Evolutionary conservation across 2,329 filamentous ascomycete genomes (phyloP), one percentile per base, ranked within the genome.

Genomic region (Fusarium acutatum): DNA sequence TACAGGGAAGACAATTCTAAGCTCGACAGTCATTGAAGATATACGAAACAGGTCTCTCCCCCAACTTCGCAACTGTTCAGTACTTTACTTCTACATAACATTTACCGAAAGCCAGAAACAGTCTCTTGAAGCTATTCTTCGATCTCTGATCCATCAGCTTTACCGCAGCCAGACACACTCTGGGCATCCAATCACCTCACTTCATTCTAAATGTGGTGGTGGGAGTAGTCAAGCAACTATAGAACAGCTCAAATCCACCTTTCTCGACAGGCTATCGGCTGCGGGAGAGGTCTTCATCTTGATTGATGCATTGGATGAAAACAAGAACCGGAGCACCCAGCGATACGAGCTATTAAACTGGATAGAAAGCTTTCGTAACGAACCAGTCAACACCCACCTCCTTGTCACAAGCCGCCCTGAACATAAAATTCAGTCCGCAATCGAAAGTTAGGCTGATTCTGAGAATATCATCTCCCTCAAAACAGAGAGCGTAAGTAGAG

Each of bases 391-490:
- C 0, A 14, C 20, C 0, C 44, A 47, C 30, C 10, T 47, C 4
- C 44, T 47, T 0, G 44, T 47, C 0, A 47, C 44, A 1, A 47
- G 44, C 0, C 44, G 26, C 0, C 14, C 44, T 1, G 44, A 30
- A 12, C 4, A 12, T 4, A 7, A 30, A 0, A 17, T 47, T 4
- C 12, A 30, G 14, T 6, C 9, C 0, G 17, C 10, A 0, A 4
- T 47, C 7, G 26, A 9, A 17, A 1, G 4, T 0, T 30, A 26
- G 26, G 44, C 7, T 1, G 0, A 17, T 0, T 1, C 20, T 3
- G 6, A 2, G 0, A 17, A 14, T 6, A 17, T 47, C 1, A 30
- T 30, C 6, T 17, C 14, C 0, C 14, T 47, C 2, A 0, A 0
- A 6, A 12, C 10, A 30, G 14, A n/a, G 0, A 12, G 0, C 7